Evolutionary conservation across 805 yeast species (phyloP), one percentile per base, ranked within the genome.

Genomic region (Saturnispora sanitii): DNA sequence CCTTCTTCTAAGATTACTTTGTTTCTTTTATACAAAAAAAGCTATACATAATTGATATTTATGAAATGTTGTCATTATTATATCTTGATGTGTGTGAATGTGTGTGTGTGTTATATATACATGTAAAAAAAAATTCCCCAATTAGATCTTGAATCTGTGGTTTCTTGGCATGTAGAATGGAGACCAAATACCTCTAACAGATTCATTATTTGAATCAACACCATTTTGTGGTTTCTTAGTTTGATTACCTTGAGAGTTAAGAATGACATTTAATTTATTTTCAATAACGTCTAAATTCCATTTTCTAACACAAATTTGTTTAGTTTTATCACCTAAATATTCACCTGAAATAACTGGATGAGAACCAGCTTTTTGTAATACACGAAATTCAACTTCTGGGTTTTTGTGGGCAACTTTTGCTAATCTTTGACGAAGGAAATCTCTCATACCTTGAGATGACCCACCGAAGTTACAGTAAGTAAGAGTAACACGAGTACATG

Each of bases 151-250:
- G 58, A 65, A 67, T 55, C 80, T 68, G 45, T 57, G 65, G 29
- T 61, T 57, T 47, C 73, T 69, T 42, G 70, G 75, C 38, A 73
- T 80, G 56, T 88, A 96, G 67, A 90, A 70, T 44, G 98, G 98
- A 35, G 96, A 87, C 98, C 98, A 92, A 37, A 92, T 71, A 55
- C 98, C 98, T 70, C 98, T 82, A 15, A 90, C 87, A 42, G 94
- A 78, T 41, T 72, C 74, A 58, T 90, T 92, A 46, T 72, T 62
- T 32, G 94, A 80, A 60, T 77, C 73, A 27, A 92, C 97, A 43
- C 85, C 81, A 56, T 83, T 78, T 50, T 67, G 76, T 60, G 82
- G 82, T 53, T 77, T 78, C 49, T 65, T 60, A 40, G 80, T 56
- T 43, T 65, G 65, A 25, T 65, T 70, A 38, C 96, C 96, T 36